phyloP scores from a whole-genome alignment of 805 yeast species.

The Ogataea paraovalis region DNA sequence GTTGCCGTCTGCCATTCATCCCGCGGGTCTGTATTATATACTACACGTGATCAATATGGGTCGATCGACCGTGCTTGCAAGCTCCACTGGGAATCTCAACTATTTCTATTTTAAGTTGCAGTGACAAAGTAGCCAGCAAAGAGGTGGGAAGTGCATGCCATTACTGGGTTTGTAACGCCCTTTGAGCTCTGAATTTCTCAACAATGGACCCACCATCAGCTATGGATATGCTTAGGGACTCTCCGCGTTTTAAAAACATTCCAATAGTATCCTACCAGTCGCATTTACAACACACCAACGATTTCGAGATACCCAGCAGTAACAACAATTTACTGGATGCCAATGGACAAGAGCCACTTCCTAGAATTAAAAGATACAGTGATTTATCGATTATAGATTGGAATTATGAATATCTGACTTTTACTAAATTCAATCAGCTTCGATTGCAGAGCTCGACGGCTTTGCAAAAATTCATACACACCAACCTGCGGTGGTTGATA shows the following conservation, averaged over 20 bases:
- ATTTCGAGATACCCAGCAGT: not conserved
- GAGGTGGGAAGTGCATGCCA: too few relatives aligned
- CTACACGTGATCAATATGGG: not conserved
- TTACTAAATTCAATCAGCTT: conserved; percentile 11
- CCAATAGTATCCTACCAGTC: conserved; percentile 12
- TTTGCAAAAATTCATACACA: conserved; percentile 11
- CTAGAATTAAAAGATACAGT: conserved; percentile 27
- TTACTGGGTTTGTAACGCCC: too few relatives aligned
- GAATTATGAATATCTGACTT: conserved; percentile 39
- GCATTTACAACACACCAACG: not conserved
- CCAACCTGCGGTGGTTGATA: conserved; percentile 44
- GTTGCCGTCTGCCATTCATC: not conserved
- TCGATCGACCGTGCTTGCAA: too few relatives aligned
- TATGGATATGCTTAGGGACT: conserved; percentile 4
- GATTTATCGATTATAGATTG: conserved; percentile 48
- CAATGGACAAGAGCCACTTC: not conserved
- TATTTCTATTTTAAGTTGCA: too few relatives aligned
- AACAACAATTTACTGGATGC: not conserved
- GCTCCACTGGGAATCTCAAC: too few relatives aligned
- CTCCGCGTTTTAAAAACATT: conserved; percentile 11
- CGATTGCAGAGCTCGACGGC: conserved; percentile 1
- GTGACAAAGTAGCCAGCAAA: too few relatives aligned
- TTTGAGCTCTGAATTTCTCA: too few relatives aligned
- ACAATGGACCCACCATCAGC: not conserved
- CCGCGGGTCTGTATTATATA: not conserved